Conservation (phyloP, 768 basidiomycete genomes). For the Leccinum subgranulosum region DNA sequence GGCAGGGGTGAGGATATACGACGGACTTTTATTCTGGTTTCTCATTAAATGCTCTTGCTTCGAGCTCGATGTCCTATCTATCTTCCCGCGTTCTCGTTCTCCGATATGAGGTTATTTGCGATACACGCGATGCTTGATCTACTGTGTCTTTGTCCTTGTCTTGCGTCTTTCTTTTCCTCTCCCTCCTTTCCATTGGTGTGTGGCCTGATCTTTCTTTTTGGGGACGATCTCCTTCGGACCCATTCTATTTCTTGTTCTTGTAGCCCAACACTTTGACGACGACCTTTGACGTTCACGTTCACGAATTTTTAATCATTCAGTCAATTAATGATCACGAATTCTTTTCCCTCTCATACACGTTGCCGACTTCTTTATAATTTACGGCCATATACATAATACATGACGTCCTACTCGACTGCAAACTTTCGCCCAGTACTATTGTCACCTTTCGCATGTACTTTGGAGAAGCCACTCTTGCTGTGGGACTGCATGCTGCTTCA, state of each 20-base stretch:
- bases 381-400: background rate
- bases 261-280: conserved; percentile 4
- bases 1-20: background rate
- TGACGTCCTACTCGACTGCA: background rate
- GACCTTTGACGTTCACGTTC: background rate
- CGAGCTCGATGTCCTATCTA: background rate
- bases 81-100: background rate
- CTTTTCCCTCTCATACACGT: background rate
- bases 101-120: background rate
- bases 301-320: background rate
- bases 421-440: background rate
- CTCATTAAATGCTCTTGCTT: background rate
- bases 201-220: background rate
- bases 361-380: background rate
- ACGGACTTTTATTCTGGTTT: background rate
- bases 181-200: background rate
- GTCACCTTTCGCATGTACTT: background rate
- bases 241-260: background rate
- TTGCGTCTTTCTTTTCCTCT: background rate
- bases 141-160: background rate
- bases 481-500: background rate
- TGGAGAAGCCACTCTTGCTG: background rate
- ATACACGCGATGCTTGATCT: background rate
- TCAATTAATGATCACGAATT: background rate
- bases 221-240: background rate